phyloP scores from a whole-genome alignment of 768 basidiomycete species.

The Rhodotorula babjevae region DNA sequence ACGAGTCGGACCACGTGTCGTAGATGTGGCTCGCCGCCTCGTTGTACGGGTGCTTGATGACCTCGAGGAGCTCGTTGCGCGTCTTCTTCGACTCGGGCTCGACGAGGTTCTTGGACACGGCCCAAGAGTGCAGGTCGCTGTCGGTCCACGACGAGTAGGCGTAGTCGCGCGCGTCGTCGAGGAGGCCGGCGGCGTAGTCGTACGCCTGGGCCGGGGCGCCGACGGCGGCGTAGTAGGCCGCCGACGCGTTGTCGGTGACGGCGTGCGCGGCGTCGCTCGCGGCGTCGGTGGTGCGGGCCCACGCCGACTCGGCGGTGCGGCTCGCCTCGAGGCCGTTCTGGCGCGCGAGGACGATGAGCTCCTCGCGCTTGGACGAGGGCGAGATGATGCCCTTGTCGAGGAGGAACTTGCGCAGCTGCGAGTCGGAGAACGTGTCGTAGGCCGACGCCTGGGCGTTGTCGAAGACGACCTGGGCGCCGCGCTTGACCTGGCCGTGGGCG shows the following conservation, averaged over 20 bases:
- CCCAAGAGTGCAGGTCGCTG: slow-evolving; percentile 59
- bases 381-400: slow-evolving; percentile 80
- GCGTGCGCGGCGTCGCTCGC: slow-evolving; percentile 43
- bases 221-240: slow-evolving; percentile 39
- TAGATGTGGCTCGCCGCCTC: slow-evolving; percentile 63
- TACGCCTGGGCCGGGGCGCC: slow-evolving; percentile 37
- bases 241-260: slow-evolving; percentile 20
- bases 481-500: slow-evolving; percentile 20
- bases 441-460: slow-evolving; percentile 45
- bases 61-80: slow-evolving; percentile 59
- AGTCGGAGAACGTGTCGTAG: slow-evolving; percentile 66
- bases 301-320: slow-evolving; percentile 43
- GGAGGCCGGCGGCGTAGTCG: slow-evolving; percentile 31
- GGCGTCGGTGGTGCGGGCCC: slow-evolving; percentile 42
- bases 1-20: slow-evolving; percentile 79
- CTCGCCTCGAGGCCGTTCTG: slow-evolving; percentile 50
- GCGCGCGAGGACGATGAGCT: slow-evolving; percentile 72
- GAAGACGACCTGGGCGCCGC: slow-evolving; percentile 65
- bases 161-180: slow-evolving; percentile 69
- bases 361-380: slow-evolving; percentile 71
- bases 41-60: slow-evolving; percentile 67
- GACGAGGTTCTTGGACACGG: slow-evolving; percentile 68
- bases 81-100: slow-evolving; percentile 61
- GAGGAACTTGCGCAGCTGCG: slow-evolving; percentile 71
- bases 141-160: slow-evolving; percentile 73